Base-by-base conservation (phyloP, 352 stramenopile species). In the Phytopythium litorale region DNA sequence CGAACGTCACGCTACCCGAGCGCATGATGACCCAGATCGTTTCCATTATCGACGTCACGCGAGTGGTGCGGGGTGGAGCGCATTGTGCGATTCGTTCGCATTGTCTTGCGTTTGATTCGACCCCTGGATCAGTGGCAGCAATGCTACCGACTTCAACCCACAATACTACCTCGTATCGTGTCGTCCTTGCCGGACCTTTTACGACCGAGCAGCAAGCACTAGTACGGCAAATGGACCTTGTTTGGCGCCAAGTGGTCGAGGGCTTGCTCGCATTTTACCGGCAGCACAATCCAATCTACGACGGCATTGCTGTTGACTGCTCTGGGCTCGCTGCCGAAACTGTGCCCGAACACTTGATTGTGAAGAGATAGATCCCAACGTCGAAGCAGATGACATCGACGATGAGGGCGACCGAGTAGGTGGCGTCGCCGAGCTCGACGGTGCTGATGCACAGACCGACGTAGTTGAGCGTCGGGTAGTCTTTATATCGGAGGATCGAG, bases 111-210 rank as follows among this genome's bases (percentile, higher is more conserved):
- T 68, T 72, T 53, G 66, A 68, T 21, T 21, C 61, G 15, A 68
- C 66, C 0, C 58, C 58, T 1, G 63, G 63, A 1, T 59, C 63
- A 15, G 48, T 63, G 8, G 66, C 62, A 8, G 68, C 66, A 5
- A 15, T 72, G 5, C 60, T 66, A 21, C 67, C 67, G 9, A 53
- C 48, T 4, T 19, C 58, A 45, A 25, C 67, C 15, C 50, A 67
- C 35, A 32, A 51, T 8, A 32, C 56, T 12, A 54, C 59, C 1
- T n/a, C 51, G 0, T 75, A 69, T 40, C 45, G 50, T 13, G 58
- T 75, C 6, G 61, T 75, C 4, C 37, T 75, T 1, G 60, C 68
- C 0, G 64, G 68, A 7, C 56, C 63, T 11, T 63, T 68, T 23
- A 68, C 64, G 8, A 42, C 50, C 5, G 16, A 55, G 4, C 67